A percentile compares a stretch with the other conserved stretches of the same genome.
Conservation (phyloP, 176 grass and related monocot genomes). For the Cocos nucifera region DNA sequence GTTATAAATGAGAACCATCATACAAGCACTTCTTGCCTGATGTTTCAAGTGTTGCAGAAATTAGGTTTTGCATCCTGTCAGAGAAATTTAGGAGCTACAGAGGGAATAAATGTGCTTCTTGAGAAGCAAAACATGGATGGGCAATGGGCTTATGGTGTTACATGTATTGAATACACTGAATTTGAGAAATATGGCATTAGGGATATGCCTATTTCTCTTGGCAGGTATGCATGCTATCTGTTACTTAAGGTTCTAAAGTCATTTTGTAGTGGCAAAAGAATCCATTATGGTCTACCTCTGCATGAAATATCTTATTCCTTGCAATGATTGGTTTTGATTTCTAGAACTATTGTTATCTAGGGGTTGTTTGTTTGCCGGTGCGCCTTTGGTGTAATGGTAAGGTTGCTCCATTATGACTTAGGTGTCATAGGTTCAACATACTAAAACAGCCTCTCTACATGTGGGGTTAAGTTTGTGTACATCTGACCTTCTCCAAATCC, state of each 20-base stretch:
- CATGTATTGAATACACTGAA: conserved; percentile 96
- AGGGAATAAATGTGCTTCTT: conserved; percentile 94
- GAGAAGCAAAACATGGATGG: conserved; percentile 71
- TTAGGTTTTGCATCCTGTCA: conserved; percentile 98
- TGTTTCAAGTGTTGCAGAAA: conserved; percentile 60
- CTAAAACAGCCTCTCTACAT: no score
- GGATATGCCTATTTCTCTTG: conserved; percentile 46
- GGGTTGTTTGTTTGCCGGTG: no score
- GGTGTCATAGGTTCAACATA: no score
- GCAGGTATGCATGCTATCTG: conserved; percentile 36
- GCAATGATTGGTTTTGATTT: no score
- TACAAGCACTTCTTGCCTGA: background rate
- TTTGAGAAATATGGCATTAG: conserved; percentile 86
- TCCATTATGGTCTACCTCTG: no score
- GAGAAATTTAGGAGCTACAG: conserved; percentile 75
- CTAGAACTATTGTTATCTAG: no score
- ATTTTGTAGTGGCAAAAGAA: no score
- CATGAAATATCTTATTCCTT: no score
- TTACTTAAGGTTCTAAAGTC: background rate
- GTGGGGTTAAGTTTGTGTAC: no score
- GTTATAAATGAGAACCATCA: background rate
- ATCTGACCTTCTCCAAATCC: no score
- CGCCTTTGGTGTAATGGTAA: no score
- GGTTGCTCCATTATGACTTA: no score
- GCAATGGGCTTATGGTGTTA: conserved; percentile 85